Conservation (phyloP, 768 basidiomycete species). For the Amanita molliuscula region DNA sequence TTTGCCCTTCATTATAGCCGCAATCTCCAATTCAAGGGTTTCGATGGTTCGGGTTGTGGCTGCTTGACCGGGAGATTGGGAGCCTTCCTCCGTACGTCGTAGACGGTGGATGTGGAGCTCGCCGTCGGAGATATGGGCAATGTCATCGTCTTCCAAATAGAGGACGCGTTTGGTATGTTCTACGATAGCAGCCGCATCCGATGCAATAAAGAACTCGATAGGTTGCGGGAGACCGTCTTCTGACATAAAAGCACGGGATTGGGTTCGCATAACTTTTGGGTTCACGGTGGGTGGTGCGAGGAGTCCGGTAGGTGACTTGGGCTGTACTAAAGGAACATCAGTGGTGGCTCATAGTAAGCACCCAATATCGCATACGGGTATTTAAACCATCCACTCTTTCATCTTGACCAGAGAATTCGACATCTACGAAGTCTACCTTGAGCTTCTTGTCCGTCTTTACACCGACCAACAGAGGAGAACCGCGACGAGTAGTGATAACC, state of each 20-base stretch:
- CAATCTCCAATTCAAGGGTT: slow-evolving; percentile 95
- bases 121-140: slow-evolving; percentile 94
- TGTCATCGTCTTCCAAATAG: slow-evolving; percentile 98
- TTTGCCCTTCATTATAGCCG: slow-evolving; percentile 99
- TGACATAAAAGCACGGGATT: slow-evolving; percentile 96
- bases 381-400: slow-evolving; percentile 13
- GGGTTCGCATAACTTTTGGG: slow-evolving; percentile 82
- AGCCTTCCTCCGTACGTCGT: slow-evolving; percentile 74
- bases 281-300: slow-evolving; percentile 57
- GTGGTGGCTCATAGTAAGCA: neutral
- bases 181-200: slow-evolving; percentile 91
- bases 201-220: slow-evolving; percentile 99
- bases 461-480: slow-evolving; percentile 92
- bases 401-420: slow-evolving; percentile 81
- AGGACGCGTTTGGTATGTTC: slow-evolving; percentile 99
- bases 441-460: slow-evolving; percentile 99
- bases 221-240: slow-evolving; percentile 98
- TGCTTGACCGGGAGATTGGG: slow-evolving; percentile 45
- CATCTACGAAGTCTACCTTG: slow-evolving; percentile 99
- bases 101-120: slow-evolving; percentile 99
- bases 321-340: slow-evolving; percentile 23
- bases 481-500: slow-evolving; percentile 91
- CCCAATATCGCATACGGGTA: slow-evolving; percentile 7
- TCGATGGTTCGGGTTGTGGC: slow-evolving; percentile 89
- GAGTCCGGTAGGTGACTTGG: slow-evolving; percentile 42